Evolutionary conservation across 176 grass and related monocot genomes (phyloP), one percentile per base, ranked within the genome.

Genomic region (Oryza nivara): DNA sequence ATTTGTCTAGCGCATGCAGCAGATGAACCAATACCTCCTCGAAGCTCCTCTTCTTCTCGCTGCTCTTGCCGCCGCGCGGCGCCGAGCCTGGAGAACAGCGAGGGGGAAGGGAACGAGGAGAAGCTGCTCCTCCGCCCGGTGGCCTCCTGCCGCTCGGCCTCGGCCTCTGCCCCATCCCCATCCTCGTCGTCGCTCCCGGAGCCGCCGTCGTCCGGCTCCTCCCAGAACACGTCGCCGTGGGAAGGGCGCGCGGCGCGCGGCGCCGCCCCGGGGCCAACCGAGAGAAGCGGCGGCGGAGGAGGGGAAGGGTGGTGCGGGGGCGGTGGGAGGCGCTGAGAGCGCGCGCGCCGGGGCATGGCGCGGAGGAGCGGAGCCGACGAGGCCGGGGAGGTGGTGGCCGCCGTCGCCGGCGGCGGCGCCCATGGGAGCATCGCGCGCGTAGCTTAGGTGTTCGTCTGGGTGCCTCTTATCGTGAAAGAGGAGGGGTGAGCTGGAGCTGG

Each of bases 151-250:
- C 23, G 0, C 58, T 63, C 58, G n/a, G 20, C 58, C 58, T 63
- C 58, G 3, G 58, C 58, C 19, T 23, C 28, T 0, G 28, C 28
- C 0, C 28, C 28, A 28, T 28, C 28, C 28, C 28, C 84, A 25
- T 84, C 83, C 79, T 89, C 86, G 74, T 93, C 85, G 10, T 81
- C 91, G 64, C 88, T 90, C 4, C 81, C 90, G 74, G 74, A 84
- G 11, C 93, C 89, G 64, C 93, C 89, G 67, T 91, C 89, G 71
- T 94, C 88, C 3, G 84, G 91, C 67, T 92, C 91, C 80, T 99
- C 93, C 93, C 85, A 98, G 43, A 88, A 91, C 9, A 52, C 83
- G n/a, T 34, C 86, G 25, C 87, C 77, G 67, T 48, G 51, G 46
- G 74, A 79, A 26, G 23, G 45, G 20, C 61, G 38, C 7, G 67